Conservation (phyloP, 169 alveolate species). For the Eimeria sp. region DNA sequence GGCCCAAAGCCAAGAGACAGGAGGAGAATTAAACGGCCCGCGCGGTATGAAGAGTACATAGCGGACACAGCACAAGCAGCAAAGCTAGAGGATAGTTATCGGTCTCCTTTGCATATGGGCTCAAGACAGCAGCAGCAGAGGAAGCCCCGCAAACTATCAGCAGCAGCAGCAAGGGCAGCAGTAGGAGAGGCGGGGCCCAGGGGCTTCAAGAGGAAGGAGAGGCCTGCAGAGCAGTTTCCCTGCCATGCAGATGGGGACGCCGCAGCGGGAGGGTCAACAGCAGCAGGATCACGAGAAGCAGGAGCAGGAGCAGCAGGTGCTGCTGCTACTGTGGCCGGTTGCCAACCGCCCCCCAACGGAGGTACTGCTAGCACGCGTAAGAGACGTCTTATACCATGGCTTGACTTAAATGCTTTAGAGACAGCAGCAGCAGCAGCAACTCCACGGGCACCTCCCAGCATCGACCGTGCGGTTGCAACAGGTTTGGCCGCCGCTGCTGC, state of each 20-base stretch:
- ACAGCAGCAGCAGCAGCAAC: neutral
- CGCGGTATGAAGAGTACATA: slow-evolving; percentile 33
- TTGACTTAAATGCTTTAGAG: slow-evolving; percentile 7
- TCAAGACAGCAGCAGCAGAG: neutral
- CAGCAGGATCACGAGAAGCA: neutral
- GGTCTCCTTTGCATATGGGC: neutral
- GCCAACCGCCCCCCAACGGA: neutral
- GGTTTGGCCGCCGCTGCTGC: slow-evolving; percentile 57
- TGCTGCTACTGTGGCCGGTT: neutral
- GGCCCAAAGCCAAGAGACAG: neutral
- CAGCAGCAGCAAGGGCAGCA: neutral
- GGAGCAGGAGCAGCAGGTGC: slow-evolving; percentile 7
- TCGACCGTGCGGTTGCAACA: slow-evolving; percentile 37
- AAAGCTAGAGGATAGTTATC: neutral
- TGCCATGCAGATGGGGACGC: too few species aligned
- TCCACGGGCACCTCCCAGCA: neutral
- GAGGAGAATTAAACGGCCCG: slow-evolving; percentile 14
- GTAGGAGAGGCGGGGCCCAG: neutral
- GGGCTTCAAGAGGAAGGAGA: neutral
- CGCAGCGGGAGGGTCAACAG: neutral
- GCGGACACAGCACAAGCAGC: neutral
- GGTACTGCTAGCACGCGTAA: neutral
- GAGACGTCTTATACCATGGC: slow-evolving; percentile 28
- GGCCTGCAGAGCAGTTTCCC: neutral
- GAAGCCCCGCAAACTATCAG: neutral